These are phyloP conservation scores for Aureobasidium musti DNA, from an alignment of 2,329 filamentous ascomycete species.

Conservation along the genomic window DNA sequence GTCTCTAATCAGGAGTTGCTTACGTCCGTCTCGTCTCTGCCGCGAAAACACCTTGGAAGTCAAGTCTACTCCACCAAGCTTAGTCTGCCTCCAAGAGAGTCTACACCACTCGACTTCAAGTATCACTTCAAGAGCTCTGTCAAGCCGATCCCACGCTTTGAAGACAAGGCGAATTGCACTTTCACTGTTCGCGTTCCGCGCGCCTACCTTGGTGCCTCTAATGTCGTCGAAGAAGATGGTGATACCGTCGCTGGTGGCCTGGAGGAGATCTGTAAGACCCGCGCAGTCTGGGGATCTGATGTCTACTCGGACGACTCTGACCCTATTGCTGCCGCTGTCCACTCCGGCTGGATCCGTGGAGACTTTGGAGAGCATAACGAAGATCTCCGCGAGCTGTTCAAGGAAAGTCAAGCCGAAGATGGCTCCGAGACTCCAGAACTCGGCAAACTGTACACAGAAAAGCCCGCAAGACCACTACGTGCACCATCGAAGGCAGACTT, in stretches of 20 bases:
- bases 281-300: conserved; percentile 88
- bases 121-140: conserved; percentile 63
- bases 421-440: not conserved
- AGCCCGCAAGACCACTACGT: conserved; percentile 59
- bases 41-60: conserved; percentile 79
- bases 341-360: conserved; percentile 87
- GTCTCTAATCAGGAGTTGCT: conserved; percentile 71
- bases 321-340: conserved; percentile 86
- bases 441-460: conserved; percentile 24
- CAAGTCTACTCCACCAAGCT: conserved; percentile 76
- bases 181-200: conserved; percentile 85
- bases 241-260: conserved; percentile 45
- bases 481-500: conserved; percentile 72
- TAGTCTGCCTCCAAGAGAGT: conserved; percentile 46
- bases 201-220: conserved; percentile 63
- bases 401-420: conserved; percentile 33
- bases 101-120: conserved; percentile 51
- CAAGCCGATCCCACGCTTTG: conserved; percentile 72
- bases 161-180: conserved; percentile 82
- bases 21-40: conserved; percentile 67
- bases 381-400: conserved; percentile 39
- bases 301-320: conserved; percentile 97
- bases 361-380: conserved; percentile 68
- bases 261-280: conserved; percentile 78
- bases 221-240: conserved; percentile 28